Percentiles rank a stretch among this genome's conserved stretches.
phyloP scores from a whole-genome alignment of 1,284 basidiomycete genomes.

The Tilletia horrida region DNA sequence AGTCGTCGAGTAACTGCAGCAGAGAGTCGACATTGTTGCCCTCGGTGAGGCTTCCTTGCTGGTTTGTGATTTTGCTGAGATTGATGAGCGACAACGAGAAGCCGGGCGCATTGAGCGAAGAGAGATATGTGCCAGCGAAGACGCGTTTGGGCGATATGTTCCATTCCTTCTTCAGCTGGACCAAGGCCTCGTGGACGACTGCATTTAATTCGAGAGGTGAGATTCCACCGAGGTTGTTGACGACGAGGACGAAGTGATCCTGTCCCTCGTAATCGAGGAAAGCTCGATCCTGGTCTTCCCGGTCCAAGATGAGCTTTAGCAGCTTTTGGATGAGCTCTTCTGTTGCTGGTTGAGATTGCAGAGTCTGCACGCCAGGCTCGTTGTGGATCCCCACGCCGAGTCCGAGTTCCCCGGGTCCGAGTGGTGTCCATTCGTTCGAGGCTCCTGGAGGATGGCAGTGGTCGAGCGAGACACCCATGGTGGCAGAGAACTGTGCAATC shows the following conservation, averaged over 20 bases:
- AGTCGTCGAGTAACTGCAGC: conserved; percentile 57
- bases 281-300: conserved; percentile 57
- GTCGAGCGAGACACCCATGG: conserved; percentile 62
- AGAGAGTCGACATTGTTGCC: conserved; percentile 44
- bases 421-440: conserved; percentile 46
- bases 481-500: conserved; percentile 60
- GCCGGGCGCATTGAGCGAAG: conserved; percentile 60
- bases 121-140: conserved; percentile 58
- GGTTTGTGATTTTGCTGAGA: conserved; percentile 48
- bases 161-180: conserved; percentile 57
- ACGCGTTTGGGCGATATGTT: conserved; percentile 56
- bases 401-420: conserved; percentile 58
- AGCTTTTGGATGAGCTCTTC: conserved; percentile 25
- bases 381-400: conserved; percentile 64
- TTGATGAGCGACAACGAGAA: conserved; percentile 58
- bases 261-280: conserved; percentile 57
- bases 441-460: conserved; percentile 64
- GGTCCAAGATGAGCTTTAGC: conserved; percentile 46
- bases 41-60: conserved; percentile 33
- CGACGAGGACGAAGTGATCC: conserved; percentile 57
- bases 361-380: conserved; percentile 60
- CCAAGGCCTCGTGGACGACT: conserved; percentile 58
- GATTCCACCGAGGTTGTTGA: conserved; percentile 65
- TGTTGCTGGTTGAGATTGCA: conserved; percentile 27
- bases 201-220: conserved; percentile 63